Conservation (phyloP, 83 land plant genomes). For the Thuja plicata region DNA sequence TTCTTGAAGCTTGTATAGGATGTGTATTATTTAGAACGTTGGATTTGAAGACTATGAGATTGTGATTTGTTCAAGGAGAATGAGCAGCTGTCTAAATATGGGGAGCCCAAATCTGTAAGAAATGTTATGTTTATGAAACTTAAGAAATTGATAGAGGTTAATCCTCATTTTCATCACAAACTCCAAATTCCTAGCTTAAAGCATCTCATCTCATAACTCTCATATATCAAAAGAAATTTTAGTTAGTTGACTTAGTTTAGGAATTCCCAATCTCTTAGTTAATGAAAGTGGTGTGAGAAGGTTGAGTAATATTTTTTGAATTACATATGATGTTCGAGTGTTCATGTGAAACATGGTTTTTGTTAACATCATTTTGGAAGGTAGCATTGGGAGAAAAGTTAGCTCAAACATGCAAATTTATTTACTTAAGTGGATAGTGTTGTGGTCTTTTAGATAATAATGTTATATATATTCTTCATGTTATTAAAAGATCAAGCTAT, state of each 20-base stretch:
- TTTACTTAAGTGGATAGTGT: too few species aligned
- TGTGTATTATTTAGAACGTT: background rate
- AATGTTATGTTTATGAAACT: slow-evolving; percentile 78
- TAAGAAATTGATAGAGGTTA: slow-evolving; percentile 83
- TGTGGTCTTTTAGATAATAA: too few species aligned
- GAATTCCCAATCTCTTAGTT: background rate
- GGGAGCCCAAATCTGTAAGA: slow-evolving; percentile 80
- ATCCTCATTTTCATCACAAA: slow-evolving; percentile 80
- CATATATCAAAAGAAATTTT: slow-evolving; percentile 71
- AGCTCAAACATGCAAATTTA: too few species aligned
- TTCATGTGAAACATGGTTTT: too few species aligned
- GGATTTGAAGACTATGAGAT: background rate
- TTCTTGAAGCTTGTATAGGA: too few species aligned
- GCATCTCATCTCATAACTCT: slow-evolving; percentile 78
- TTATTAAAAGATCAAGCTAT: too few species aligned
- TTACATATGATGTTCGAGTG: background rate
- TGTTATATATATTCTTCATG: slow-evolving; percentile 94
- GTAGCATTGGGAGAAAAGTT: too few species aligned
- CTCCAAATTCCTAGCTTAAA: slow-evolving; percentile 61
- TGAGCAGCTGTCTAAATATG: slow-evolving; percentile 84
- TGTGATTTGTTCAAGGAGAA: slow-evolving; percentile 55
- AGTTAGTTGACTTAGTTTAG: background rate
- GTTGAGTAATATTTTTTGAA: background rate
- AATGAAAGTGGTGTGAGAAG: background rate
- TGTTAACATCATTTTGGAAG: too few species aligned